Percentiles rank a stretch among this genome's conserved stretches.
Evolutionary conservation across 192 early-diverging fungal genomes (phyloP).

Genomic region (Coemansia sp.): DNA sequence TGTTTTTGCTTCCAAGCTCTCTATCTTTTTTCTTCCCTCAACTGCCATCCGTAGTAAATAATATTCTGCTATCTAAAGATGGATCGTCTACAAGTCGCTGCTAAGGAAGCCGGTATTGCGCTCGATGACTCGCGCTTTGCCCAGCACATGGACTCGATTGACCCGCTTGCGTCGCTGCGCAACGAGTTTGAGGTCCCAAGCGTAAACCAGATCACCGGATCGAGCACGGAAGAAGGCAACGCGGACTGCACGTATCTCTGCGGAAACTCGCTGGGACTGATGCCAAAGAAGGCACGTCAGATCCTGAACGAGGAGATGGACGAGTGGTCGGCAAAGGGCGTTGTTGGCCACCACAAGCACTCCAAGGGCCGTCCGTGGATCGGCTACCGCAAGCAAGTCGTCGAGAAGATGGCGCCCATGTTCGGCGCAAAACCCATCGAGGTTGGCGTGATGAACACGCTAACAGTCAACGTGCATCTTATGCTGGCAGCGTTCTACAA

Average conservation of each 20-base stretch:
- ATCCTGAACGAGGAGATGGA: conserved; percentile 87
- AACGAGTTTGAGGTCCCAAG: conserved; percentile 73
- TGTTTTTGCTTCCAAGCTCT: too few species aligned
- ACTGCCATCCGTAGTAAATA: too few species aligned
- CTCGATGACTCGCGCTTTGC: conserved; percentile 57
- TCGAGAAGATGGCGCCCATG: conserved; percentile 70
- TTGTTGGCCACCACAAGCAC: conserved; percentile 88
- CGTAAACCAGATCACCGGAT: conserved; percentile 47
- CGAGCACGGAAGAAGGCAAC: conserved; percentile 25
- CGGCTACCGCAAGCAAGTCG: conserved; percentile 73
- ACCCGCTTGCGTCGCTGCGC: conserved; percentile 61
- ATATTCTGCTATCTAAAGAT: conserved; percentile 7
- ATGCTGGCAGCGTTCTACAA: conserved; percentile 91
- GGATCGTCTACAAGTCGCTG: conserved; percentile 27
- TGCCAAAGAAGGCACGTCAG: conserved; percentile 66
- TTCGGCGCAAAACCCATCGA: conserved; percentile 70
- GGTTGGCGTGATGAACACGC: conserved; percentile 88
- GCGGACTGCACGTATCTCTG: conserved; percentile 75
- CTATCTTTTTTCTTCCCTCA: not conserved
- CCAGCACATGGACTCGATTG: conserved; percentile 58
- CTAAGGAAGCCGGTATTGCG: conserved; percentile 14
- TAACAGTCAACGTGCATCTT: conserved; percentile 90
- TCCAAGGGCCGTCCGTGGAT: conserved; percentile 82
- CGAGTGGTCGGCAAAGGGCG: conserved; percentile 84
- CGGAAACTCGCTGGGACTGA: conserved; percentile 93